These are phyloP conservation scores for Kuraishia ogatae DNA, from an alignment of 805 yeast genomes.

Conservation along the genomic window DNA sequence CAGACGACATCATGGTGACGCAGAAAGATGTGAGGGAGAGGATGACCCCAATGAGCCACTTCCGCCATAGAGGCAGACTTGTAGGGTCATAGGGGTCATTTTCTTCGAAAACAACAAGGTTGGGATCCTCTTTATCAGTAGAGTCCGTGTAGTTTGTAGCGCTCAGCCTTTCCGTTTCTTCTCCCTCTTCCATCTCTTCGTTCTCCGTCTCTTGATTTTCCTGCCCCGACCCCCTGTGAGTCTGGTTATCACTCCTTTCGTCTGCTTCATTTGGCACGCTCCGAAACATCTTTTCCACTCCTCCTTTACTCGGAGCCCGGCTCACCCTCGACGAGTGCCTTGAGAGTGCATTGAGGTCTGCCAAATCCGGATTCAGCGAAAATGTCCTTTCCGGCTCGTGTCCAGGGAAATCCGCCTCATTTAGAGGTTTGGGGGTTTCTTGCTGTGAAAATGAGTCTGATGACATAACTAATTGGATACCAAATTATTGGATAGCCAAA, in stretches of 20 bases:
- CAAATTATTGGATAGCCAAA: too few species aligned
- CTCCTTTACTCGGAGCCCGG: neutral
- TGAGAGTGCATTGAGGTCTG: neutral
- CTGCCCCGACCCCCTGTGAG: too few species aligned
- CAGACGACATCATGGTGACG: constrained; percentile 62
- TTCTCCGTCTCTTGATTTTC: too few species aligned
- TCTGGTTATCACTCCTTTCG: too few species aligned
- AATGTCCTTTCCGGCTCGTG: neutral
- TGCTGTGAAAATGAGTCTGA: too few species aligned
- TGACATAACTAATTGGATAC: too few species aligned
- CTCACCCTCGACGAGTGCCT: neutral
- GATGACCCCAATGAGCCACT: constrained; percentile 47
- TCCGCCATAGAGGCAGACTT: constrained; percentile 33
- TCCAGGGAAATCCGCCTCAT: neutral
- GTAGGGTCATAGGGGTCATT: constrained; percentile 11
- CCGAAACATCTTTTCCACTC: too few species aligned
- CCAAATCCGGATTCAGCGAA: neutral
- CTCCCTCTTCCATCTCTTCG: too few species aligned
- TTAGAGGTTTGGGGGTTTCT: neutral
- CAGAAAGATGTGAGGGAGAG: constrained; percentile 49
- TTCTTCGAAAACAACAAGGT: constrained; percentile 11
- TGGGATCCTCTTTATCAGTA: constrained; percentile 5
- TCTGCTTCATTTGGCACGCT: too few species aligned
- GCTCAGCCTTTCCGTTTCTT: too few species aligned
- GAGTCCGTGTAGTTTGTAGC: neutral